Conservation (phyloP, 768 basidiomycete species). For the Leccinellum rugosiceps region DNA sequence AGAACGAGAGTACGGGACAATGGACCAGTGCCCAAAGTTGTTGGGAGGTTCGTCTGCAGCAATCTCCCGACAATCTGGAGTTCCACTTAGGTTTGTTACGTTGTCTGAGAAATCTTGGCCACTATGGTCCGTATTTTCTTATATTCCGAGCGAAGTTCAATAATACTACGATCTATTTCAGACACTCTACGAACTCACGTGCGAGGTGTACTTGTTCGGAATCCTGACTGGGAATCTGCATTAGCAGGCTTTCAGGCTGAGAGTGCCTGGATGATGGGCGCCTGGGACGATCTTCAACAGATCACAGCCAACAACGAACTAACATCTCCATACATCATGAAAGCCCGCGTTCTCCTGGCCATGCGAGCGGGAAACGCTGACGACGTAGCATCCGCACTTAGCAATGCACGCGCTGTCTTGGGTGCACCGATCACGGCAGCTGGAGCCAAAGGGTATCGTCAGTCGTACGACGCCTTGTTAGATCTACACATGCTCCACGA, state of each 20-base stretch:
- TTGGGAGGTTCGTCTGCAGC: conserved; percentile 94
- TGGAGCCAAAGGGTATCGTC: conserved; percentile 75
- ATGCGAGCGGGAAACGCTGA: conserved; percentile 56
- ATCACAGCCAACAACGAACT: conserved; percentile 51
- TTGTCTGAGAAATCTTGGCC: conserved; percentile 91
- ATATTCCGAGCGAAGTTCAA: background rate
- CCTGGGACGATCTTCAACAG: conserved; percentile 79
- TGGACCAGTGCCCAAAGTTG: conserved; percentile 99
- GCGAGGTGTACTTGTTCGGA: conserved; percentile 78
- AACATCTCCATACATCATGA: conserved; percentile 60
- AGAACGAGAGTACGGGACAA: conserved; percentile 93
- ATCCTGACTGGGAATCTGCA: conserved; percentile 77
- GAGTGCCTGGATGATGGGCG: conserved; percentile 94
- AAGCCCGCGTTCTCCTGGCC: conserved; percentile 78
- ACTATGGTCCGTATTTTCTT: conserved; percentile 73
- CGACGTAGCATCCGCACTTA: conserved; percentile 48
- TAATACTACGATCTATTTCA: conserved; percentile 27
- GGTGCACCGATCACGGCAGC: conserved; percentile 82
- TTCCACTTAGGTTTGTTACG: conserved; percentile 87
- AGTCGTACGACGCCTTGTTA: conserved; percentile 83
- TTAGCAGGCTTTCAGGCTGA: conserved; percentile 87
- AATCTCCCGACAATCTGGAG: conserved; percentile 83
- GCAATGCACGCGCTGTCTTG: conserved; percentile 64
- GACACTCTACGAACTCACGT: conserved; percentile 96
- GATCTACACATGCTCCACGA: conserved; percentile 87